Percentiles rank a stretch among this genome's conserved stretches.
phyloP scores from a whole-genome alignment of 2,329 filamentous ascomycete species.

The Cryphonectria japonica region DNA sequence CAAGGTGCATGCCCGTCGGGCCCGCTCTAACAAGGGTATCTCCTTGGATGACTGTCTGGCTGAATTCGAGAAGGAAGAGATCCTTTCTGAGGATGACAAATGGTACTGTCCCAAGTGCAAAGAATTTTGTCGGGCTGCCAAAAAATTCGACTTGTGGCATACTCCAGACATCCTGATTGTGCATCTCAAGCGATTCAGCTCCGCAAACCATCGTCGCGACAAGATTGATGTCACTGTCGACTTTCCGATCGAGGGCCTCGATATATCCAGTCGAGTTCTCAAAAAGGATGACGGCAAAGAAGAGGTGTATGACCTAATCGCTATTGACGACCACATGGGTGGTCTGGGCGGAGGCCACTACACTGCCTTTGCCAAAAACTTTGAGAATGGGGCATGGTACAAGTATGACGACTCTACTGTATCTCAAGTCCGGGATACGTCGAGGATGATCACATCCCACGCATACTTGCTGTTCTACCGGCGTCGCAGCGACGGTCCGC shows the following conservation, averaged over 20 bases:
- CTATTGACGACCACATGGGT: constrained; percentile 94
- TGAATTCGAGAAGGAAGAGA: constrained; percentile 92
- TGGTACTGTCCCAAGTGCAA: constrained; percentile 99
- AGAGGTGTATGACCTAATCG: constrained; percentile 90
- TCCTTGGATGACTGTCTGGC: constrained; percentile 88
- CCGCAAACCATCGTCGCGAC: constrained; percentile 77
- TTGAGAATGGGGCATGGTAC: constrained; percentile 88
- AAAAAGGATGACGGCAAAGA: constrained; percentile 80
- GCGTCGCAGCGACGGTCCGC: constrained; percentile 73
- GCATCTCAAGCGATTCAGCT: constrained; percentile 94
- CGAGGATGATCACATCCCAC: constrained; percentile 69
- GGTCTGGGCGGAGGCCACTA: constrained; percentile 95
- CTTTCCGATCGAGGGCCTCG: constrained; percentile 86
- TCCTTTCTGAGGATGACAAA: constrained; percentile 91
- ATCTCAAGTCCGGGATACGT: constrained; percentile 60
- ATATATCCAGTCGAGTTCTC: constrained; percentile 79
- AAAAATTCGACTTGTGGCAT: constrained; percentile 98
- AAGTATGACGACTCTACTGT: constrained; percentile 91
- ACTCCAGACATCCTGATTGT: constrained; percentile 93
- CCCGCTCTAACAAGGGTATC: constrained; percentile 75
- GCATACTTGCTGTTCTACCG: constrained; percentile 97
- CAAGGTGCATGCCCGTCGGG: constrained; percentile 64
- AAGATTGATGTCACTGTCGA: constrained; percentile 92
- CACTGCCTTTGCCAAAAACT: constrained; percentile 92
- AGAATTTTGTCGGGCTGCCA: constrained; percentile 86